phyloP scores from a whole-genome alignment of 2,329 filamentous ascomycete species.

The Aspergillus neoniger region DNA sequence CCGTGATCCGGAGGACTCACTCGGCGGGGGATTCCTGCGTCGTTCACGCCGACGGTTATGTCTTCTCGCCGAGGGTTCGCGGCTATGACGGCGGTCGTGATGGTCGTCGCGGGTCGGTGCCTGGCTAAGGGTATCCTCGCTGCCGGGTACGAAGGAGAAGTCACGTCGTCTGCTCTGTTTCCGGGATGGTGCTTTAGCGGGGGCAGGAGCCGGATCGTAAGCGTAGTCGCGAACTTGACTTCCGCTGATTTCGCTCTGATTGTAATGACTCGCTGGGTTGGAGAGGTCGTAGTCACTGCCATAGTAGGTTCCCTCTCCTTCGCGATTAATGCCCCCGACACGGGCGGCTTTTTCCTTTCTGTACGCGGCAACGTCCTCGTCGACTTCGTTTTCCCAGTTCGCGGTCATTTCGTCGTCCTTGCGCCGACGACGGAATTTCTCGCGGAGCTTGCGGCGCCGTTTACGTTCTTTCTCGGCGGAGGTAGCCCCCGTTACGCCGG shows the following conservation, averaged over 20 bases:
- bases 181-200: slow-evolving; percentile 10
- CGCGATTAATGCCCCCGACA: slow-evolving; percentile 85
- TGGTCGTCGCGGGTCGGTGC: slow-evolving; percentile 37
- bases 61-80: slow-evolving; percentile 32
- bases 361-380: slow-evolving; percentile 76
- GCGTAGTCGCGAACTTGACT: slow-evolving; percentile 50
- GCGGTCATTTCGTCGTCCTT: slow-evolving; percentile 38
- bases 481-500: neutral
- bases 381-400: slow-evolving; percentile 62
- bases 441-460: slow-evolving; percentile 40
- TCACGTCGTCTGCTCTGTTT: slow-evolving; percentile 33
- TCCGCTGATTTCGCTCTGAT: slow-evolving; percentile 45
- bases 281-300: slow-evolving; percentile 70
- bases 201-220: slow-evolving; percentile 25
- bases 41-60: slow-evolving; percentile 36
- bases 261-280: slow-evolving; percentile 57
- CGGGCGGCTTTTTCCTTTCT: slow-evolving; percentile 81
- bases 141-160: slow-evolving; percentile 55
- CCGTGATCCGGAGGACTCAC: slow-evolving; percentile 28
- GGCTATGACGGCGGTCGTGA: slow-evolving; percentile 15
- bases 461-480: slow-evolving; percentile 21
- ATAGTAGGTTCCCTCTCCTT: slow-evolving; percentile 80
- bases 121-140: slow-evolving; percentile 46
- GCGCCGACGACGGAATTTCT: slow-evolving; percentile 40
- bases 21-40: slow-evolving; percentile 25